Evolutionary conservation across 768 basidiomycete genomes (phyloP).

Genomic region (Xerocomus brunneocitrinus): DNA sequence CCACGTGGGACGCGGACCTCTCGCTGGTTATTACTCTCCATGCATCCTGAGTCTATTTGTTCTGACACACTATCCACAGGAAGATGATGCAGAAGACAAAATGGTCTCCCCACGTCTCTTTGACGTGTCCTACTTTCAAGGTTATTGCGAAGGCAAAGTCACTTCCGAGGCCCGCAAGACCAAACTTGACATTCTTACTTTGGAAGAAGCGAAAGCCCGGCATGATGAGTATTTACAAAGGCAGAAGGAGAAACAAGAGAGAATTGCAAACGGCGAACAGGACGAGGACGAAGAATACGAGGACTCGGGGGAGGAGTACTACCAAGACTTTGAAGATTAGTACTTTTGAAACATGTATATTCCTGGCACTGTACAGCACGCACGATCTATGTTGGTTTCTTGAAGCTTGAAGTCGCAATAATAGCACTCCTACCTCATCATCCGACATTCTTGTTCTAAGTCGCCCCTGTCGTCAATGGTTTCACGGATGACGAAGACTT

Average conservation of each 20-base stretch:
- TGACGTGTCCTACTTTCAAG: constrained; percentile 18
- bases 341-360: not conserved
- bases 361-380: not conserved
- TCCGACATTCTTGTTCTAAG: not conserved
- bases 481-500: not conserved
- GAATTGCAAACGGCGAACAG: constrained; percentile 7
- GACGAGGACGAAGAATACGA: constrained; percentile 15
- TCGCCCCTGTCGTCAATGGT: not conserved
- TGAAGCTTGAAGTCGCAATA: not conserved
- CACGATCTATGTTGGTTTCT: not conserved
- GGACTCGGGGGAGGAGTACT: constrained; percentile 1
- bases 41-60: not conserved
- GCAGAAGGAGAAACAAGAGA: constrained; percentile 3
- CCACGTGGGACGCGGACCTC: not conserved
- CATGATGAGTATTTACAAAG: constrained; percentile 2
- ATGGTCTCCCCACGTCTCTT: constrained; percentile 17
- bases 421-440: not conserved
- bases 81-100: constrained; percentile 21
- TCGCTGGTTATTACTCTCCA: constrained; percentile 1
- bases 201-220: constrained; percentile 12
- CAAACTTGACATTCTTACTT: constrained; percentile 20
- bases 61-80: constrained; percentile 13
- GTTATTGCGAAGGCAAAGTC: constrained; percentile 23
- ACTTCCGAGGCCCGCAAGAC: constrained; percentile 18
- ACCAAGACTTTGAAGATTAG: not conserved